Base-by-base conservation (phyloP, 805 yeast genomes). In the Priceomyces haplophilus region DNA sequence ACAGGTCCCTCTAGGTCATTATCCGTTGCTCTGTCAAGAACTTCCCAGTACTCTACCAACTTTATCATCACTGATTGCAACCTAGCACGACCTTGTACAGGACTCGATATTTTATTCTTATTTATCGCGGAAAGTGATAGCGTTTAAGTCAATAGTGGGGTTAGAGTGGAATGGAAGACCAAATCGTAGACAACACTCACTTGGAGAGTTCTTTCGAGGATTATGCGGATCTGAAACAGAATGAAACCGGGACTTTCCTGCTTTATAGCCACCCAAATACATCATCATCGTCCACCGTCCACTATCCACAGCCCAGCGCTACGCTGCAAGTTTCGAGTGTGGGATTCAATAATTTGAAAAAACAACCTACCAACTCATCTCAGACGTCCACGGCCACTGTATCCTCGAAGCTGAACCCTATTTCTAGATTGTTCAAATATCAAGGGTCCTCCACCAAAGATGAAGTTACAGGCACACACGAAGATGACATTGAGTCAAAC, bases 321-420 rank as follows among this genome's bases (percentile, higher is more conserved):
- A 33, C 52, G 3, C 46, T 53, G 4, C 60, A 55, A 33, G 51
- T 60, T 3, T 58, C 64, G 2, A 52, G 56, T 37, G 64, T 61
- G 4, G 66, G 62, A 7, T 66, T 66, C 45, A 66, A 56, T 40
- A 65, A 53, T 38, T 46, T 66, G 18, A 64, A 62, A 49, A 65
- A 65, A 44, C 43, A 51, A 18, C 49, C 51, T 32, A 62, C 69
- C 13, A 59, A 61, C 40, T 44, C 55, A 4, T 62, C 69, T 2
- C 52, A 44, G 42, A 39, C 53, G 2, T 56, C 66, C 6, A 45
- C 53, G 1, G 36, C 50, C 1, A 60, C 60, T 24, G 30, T 52
- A 3, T 55, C 65, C 0, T 47, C 52, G 7, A 62, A 57, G 37
- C 50, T 61, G 6, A 63, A 64, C 44, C 54, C 69, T 7, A 48